A percentile compares a stretch with the other conserved stretches of the same genome.
Conservation (phyloP, 2,329 filamentous ascomycete genomes). For the Diaporthe sp. region DNA sequence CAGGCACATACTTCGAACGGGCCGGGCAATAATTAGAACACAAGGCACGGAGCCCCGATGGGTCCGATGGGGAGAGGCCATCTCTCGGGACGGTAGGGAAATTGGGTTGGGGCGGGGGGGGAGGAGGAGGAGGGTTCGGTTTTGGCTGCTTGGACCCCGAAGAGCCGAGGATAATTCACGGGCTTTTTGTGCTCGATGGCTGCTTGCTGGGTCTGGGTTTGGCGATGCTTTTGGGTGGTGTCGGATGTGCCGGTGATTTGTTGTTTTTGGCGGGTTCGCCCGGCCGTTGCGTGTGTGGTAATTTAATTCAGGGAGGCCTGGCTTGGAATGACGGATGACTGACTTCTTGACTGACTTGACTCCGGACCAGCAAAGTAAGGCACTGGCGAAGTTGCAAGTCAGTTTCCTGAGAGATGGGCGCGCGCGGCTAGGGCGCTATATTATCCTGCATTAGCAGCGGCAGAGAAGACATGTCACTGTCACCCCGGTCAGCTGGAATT, state of each 20-base stretch:
- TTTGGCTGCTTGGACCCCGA: not conserved
- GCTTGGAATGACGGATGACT: not conserved
- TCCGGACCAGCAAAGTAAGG: not conserved
- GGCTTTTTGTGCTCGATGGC: not conserved
- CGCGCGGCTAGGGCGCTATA: slow-evolving; percentile 18
- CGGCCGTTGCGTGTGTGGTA: not conserved
- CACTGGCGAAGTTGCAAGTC: not conserved
- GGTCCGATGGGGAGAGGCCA: slow-evolving; percentile 9
- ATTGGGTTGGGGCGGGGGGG: not conserved
- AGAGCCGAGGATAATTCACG: slow-evolving; percentile 6
- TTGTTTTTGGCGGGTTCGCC: not conserved
- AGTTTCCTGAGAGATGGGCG: not conserved
- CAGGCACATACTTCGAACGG: not conserved
- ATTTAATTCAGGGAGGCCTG: not conserved
- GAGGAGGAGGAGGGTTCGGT: not conserved
- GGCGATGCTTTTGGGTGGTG: not conserved
- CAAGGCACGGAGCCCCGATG: slow-evolving; percentile 6
- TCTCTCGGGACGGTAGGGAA: not conserved
- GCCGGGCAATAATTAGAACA: slow-evolving; percentile 15
- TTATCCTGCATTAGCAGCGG: not conserved
- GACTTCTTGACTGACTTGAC: not conserved
- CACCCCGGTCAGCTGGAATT: not conserved
- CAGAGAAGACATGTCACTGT: not conserved
- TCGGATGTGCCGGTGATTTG: not conserved
- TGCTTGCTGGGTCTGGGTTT: not conserved